Conservation (phyloP, 495 filamentous ascomycete species). For the Penicillium coffeae region DNA sequence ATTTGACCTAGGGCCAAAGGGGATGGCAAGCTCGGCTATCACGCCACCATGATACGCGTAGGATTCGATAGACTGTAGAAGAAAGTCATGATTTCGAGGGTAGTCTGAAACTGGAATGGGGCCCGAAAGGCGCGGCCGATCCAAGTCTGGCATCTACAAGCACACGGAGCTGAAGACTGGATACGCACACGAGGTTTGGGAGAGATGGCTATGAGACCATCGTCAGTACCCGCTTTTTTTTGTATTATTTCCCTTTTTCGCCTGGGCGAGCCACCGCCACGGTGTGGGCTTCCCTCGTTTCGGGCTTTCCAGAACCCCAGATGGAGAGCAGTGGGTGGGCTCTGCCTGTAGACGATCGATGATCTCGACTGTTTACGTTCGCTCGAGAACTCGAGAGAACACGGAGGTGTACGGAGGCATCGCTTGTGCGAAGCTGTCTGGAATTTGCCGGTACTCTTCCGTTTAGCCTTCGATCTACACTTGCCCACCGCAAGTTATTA, state of each 20-base stretch:
- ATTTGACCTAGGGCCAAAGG: neutral
- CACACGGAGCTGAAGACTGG: neutral
- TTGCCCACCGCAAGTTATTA: neutral
- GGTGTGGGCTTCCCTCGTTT: conserved; percentile 20
- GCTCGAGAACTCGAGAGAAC: too few relatives aligned
- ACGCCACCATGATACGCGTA: conserved; percentile 10
- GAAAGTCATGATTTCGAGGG: neutral
- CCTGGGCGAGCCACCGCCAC: conserved; percentile 25
- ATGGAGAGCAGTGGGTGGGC: conserved; percentile 11
- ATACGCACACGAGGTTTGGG: neutral
- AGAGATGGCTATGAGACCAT: neutral
- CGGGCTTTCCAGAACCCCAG: conserved; percentile 31
- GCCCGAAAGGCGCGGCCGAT: neutral
- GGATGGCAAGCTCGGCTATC: conserved; percentile 7
- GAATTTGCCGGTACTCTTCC: neutral
- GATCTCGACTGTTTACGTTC: neutral
- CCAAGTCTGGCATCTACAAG: neutral
- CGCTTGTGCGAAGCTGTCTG: too few relatives aligned
- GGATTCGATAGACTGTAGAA: too few relatives aligned
- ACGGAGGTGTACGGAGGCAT: too few relatives aligned
- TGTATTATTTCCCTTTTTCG: conserved; percentile 4
- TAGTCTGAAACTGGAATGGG: conserved; percentile 8
- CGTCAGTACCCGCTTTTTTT: conserved; percentile 10
- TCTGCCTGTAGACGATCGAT: conserved; percentile 2
- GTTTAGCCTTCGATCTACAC: neutral